These are phyloP conservation scores for Mycena floridula DNA, from an alignment of 768 basidiomycete species.

Conservation along the genomic window DNA sequence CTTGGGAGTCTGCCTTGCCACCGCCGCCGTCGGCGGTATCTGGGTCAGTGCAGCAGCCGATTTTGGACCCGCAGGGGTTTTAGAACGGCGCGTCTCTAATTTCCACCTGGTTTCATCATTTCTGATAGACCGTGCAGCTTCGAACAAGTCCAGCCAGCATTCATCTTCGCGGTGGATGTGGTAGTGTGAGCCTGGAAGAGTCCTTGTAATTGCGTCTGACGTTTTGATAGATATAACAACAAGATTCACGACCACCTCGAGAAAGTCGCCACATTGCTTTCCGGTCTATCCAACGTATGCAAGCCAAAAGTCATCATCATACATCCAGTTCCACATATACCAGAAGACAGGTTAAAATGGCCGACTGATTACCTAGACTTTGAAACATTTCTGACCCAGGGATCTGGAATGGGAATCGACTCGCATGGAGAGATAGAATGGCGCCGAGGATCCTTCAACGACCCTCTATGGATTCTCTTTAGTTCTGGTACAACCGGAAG, in stretches of 20 bases:
- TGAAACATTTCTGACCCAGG: slow-evolving; percentile 42
- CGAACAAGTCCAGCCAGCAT: slow-evolving; percentile 70
- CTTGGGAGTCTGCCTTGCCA: slow-evolving; percentile 59
- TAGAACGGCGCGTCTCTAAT: slow-evolving; percentile 50
- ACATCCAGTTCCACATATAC: slow-evolving; percentile 32
- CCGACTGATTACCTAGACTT: slow-evolving; percentile 44
- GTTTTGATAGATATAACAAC: slow-evolving; percentile 52
- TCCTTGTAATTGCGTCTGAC: slow-evolving; percentile 4
- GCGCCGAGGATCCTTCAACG: slow-evolving; percentile 56
- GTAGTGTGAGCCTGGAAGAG: slow-evolving; percentile 45
- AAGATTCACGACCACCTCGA: slow-evolving; percentile 62
- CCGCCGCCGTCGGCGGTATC: slow-evolving; percentile 69
- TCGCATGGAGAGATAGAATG: slow-evolving; percentile 58
- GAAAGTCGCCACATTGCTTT: slow-evolving; percentile 54
- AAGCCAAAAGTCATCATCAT: slow-evolving; percentile 55
- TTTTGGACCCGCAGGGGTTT: slow-evolving; percentile 73
- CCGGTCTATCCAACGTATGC: slow-evolving; percentile 36
- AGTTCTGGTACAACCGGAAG: slow-evolving; percentile 78
- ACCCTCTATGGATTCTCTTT: slow-evolving; percentile 84
- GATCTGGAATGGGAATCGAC: slow-evolving; percentile 40
- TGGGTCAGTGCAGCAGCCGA: slow-evolving; percentile 82
- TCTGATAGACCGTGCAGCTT: slow-evolving; percentile 34
- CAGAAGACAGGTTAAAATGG: slow-evolving; percentile 31
- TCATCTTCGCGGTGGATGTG: slow-evolving; percentile 69
- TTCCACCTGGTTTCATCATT: background rate